phyloP scores from a whole-genome alignment of 2,329 filamentous ascomycete species.

The Fusarium compactum region DNA sequence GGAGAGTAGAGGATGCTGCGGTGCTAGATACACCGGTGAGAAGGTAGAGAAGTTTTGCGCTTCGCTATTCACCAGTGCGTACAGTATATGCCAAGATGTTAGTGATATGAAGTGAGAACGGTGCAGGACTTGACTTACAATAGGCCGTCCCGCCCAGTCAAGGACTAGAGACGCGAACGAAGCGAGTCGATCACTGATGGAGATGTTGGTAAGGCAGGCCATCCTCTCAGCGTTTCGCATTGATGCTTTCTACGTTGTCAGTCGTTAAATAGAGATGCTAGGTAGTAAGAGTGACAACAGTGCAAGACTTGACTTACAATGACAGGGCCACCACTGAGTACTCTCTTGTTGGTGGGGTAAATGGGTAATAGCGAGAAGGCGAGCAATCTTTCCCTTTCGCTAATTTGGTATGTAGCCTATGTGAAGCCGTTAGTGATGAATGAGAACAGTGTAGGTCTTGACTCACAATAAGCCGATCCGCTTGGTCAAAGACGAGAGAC shows the following conservation, averaged over 20 bases:
- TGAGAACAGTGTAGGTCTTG: not conserved
- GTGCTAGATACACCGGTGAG: not conserved
- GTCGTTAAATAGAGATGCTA: too few species aligned
- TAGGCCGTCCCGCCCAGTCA: fast-evolving
- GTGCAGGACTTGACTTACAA: not conserved
- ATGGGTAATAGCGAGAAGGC: fast-evolving
- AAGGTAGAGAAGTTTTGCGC: not conserved
- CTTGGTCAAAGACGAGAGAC: not conserved
- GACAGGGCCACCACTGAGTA: not conserved
- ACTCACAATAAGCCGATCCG: not conserved
- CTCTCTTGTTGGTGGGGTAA: not conserved
- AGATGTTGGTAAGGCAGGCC: too few species aligned
- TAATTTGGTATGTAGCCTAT: not conserved
- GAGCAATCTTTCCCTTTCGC: not conserved
- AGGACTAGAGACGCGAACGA: too few species aligned
- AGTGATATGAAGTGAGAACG: not conserved
- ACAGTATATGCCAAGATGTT: not conserved
- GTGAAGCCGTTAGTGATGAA: not conserved
- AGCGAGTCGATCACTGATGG: too few species aligned
- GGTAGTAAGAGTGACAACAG: not conserved
- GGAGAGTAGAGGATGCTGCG: not conserved
- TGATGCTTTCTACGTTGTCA: too few species aligned
- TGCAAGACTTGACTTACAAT: not conserved
- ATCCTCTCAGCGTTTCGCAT: too few species aligned
- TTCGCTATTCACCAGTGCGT: not conserved